Conservation (phyloP, 306 rosid species). For the Casuarina equisetifolia region DNA sequence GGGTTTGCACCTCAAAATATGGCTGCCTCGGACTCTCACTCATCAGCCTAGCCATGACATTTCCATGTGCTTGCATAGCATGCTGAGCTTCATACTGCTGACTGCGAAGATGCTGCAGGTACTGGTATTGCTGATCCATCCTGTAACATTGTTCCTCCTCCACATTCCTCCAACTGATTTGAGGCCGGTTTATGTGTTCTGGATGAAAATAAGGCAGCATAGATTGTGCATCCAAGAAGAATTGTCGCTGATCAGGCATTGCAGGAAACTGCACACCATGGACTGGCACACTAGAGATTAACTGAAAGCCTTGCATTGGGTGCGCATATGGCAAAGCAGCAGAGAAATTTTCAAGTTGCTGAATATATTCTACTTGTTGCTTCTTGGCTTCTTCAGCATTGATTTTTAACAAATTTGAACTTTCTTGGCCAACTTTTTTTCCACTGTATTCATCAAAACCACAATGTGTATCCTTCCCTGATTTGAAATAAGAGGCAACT, state of each 20-base stretch:
- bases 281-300: slow-evolving; percentile 35
- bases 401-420: slow-evolving; percentile 28
- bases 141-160: slow-evolving; percentile 36
- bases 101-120: slow-evolving; percentile 39
- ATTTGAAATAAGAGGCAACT: slow-evolving; percentile 29
- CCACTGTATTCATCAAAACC: slow-evolving; percentile 26
- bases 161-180: slow-evolving; percentile 41
- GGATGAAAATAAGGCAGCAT: slow-evolving; percentile 30
- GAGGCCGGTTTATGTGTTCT: slow-evolving; percentile 36
- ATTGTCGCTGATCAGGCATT: slow-evolving; percentile 40
- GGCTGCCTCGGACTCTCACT: slow-evolving; percentile 30
- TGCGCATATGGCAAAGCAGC: slow-evolving; percentile 28
- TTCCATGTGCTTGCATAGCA: slow-evolving; percentile 38
- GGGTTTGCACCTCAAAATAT: slow-evolving; percentile 37
- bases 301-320: slow-evolving; percentile 29
- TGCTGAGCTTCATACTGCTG: slow-evolving; percentile 40
- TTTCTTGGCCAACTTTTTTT: slow-evolving; percentile 32
- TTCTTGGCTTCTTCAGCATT: slow-evolving; percentile 32
- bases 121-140: slow-evolving; percentile 31
- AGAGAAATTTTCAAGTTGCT: slow-evolving; percentile 23
- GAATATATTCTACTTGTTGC: slow-evolving; percentile 20
- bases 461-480: slow-evolving; percentile 27
- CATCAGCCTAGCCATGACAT: slow-evolving; percentile 16
- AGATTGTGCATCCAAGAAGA: slow-evolving; percentile 30
- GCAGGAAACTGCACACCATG: slow-evolving; percentile 43